phyloP scores from a whole-genome alignment of 106 monocot genomes.

The Phalaenopsis aphrodite region DNA sequence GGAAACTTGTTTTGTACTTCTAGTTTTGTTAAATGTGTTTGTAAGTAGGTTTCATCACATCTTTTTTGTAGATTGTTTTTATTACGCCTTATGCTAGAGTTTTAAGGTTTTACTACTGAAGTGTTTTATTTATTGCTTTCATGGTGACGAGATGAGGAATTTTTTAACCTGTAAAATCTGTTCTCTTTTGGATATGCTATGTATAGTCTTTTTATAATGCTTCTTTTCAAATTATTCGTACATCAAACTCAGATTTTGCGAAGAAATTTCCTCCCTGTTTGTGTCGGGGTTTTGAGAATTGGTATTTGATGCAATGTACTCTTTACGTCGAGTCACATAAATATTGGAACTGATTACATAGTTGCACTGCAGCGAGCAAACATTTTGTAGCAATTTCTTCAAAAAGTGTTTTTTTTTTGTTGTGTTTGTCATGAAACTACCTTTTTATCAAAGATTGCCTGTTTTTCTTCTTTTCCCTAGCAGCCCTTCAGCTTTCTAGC shows the following conservation, averaged over 20 bases:
- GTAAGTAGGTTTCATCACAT: background rate
- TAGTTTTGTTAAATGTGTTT: no score
- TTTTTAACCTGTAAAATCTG: background rate
- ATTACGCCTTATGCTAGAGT: background rate
- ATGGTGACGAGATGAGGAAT: no score
- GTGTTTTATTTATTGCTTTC: background rate
- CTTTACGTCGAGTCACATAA: background rate
- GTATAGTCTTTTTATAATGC: background rate
- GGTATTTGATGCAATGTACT: background rate
- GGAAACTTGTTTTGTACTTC: background rate
- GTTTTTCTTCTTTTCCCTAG: no score
- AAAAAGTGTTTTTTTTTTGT: no score
- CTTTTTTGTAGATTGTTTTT: background rate
- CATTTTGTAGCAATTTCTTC: no score
- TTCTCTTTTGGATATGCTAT: background rate
- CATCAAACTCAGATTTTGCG: background rate
- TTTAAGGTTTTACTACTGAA: background rate
- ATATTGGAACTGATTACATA: no score
- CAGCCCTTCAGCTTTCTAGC: no score
- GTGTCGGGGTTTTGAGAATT: no score
- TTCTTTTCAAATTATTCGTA: background rate
- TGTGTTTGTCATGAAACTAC: no score
- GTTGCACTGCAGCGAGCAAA: no score
- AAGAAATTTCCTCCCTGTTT: background rate
- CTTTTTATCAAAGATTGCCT: no score